A percentile compares a stretch with the other conserved stretches of the same genome.
Evolutionary conservation across 2,329 filamentous ascomycete species (phyloP).

Genomic region (Nemania sp.): DNA sequence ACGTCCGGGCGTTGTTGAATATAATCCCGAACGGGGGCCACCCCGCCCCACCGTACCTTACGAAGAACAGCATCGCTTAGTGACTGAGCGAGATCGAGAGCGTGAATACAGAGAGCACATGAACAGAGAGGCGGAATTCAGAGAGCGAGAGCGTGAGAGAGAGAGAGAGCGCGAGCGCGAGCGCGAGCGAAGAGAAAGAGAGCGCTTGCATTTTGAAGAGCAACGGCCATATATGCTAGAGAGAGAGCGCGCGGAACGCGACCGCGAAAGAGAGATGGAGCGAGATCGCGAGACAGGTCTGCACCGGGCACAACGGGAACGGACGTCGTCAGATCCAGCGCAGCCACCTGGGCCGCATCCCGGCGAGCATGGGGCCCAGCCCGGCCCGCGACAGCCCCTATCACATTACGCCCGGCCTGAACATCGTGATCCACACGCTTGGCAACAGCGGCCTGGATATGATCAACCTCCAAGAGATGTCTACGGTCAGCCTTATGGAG

Average conservation of each 20-base stretch:
- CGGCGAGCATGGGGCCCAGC: constrained; percentile 50
- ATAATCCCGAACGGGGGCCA: constrained; percentile 55
- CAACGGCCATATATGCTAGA: constrained; percentile 34
- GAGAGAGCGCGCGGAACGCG: constrained; percentile 49
- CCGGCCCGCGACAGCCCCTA: constrained; percentile 39
- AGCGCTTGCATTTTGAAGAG: constrained; percentile 44
- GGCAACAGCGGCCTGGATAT: constrained; percentile 45
- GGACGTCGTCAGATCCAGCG: constrained; percentile 54
- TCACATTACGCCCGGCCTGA: constrained; percentile 47
- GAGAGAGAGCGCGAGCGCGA: constrained; percentile 50
- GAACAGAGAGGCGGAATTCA: constrained; percentile 47
- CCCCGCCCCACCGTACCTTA: constrained; percentile 49
- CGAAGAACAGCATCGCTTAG: constrained; percentile 57
- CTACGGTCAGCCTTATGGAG: constrained; percentile 48
- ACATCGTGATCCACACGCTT: constrained; percentile 33
- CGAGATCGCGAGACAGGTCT: constrained; percentile 29
- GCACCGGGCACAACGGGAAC: constrained; percentile 43
- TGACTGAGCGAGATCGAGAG: constrained; percentile 53
- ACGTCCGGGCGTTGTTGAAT: constrained; percentile 48
- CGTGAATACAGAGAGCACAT: constrained; percentile 40
- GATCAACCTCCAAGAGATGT: constrained; percentile 46
- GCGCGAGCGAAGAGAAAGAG: constrained; percentile 48
- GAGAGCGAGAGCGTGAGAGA: constrained; percentile 53
- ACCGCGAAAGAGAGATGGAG: constrained; percentile 40
- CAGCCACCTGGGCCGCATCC: constrained; percentile 50